Percentiles rank a stretch among this genome's conserved stretches.
Conservation (phyloP, 2,329 filamentous ascomycete genomes). For the Ophiocordyceps australis region DNA sequence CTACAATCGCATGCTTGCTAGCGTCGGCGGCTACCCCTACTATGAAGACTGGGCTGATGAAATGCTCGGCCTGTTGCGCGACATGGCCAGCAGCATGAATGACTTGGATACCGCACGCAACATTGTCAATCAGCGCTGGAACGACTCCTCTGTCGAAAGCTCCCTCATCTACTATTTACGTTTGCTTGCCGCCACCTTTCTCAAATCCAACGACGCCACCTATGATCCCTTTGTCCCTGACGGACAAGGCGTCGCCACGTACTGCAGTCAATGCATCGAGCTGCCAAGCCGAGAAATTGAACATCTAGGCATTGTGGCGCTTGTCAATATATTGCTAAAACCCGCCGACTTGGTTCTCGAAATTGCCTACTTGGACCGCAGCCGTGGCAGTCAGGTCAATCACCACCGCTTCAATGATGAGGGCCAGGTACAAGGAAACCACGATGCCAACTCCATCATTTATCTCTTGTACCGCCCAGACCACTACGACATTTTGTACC, state of each 20-base stretch:
- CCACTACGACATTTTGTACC: constrained; percentile 92
- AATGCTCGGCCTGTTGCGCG: constrained; percentile 48
- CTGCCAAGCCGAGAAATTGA: constrained; percentile 72
- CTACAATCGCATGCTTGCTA: constrained; percentile 52
- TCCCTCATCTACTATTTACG: constrained; percentile 74
- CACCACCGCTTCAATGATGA: constrained; percentile 45
- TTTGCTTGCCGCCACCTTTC: constrained; percentile 67
- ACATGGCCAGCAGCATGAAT: constrained; percentile 39
- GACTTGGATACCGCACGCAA: constrained; percentile 36
- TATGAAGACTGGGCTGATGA: constrained; percentile 72
- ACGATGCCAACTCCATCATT: constrained; percentile 29
- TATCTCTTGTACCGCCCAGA: constrained; percentile 51
- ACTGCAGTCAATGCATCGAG: constrained; percentile 55
- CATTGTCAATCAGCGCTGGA: constrained; percentile 50
- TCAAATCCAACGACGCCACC: constrained; percentile 52
- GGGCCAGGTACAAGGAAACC: constrained; percentile 23
- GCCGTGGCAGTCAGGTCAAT: constrained; percentile 59
- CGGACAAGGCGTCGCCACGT: constrained; percentile 39
- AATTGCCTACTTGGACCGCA: constrained; percentile 82
- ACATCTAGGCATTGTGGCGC: constrained; percentile 62
- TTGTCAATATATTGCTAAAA: constrained; percentile 65
- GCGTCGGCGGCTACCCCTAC: constrained; percentile 51
- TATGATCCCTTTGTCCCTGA: constrained; percentile 58
- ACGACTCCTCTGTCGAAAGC: constrained; percentile 47
- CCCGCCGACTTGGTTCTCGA: constrained; percentile 66